Conservation (phyloP, 1,284 basidiomycete genomes). For the Tilletia indica region DNA sequence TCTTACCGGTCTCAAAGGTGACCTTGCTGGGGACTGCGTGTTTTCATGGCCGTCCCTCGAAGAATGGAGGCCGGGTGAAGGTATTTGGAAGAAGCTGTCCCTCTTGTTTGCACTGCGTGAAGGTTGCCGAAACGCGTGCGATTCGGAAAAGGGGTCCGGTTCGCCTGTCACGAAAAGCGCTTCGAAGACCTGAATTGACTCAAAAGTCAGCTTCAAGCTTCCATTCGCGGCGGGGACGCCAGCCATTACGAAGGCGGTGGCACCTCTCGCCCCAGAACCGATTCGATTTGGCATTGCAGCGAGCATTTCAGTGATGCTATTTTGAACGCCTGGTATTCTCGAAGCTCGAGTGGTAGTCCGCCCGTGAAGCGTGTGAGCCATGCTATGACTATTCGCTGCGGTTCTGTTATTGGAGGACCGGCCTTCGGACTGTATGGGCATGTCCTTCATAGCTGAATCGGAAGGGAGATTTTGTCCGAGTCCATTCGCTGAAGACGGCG, state of each 20-base stretch:
- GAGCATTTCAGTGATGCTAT: slow-evolving; percentile 17
- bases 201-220: slow-evolving; percentile 30
- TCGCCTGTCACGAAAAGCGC: slow-evolving; percentile 24
- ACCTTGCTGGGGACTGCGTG: too few relatives aligned
- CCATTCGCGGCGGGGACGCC: slow-evolving; percentile 39
- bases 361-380: background rate
- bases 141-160: background rate
- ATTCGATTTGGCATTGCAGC: slow-evolving; percentile 32
- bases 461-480: background rate
- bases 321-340: background rate
- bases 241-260: slow-evolving; percentile 34
- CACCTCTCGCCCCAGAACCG: slow-evolving; percentile 37
- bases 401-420: background rate
- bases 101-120: background rate
- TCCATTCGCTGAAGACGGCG: background rate
- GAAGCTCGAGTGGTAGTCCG: background rate
- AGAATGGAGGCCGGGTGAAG: background rate
- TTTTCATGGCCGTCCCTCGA: too few relatives aligned
- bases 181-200: slow-evolving; percentile 40
- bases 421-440: background rate
- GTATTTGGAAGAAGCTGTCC: background rate
- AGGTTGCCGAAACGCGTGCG: slow-evolving; percentile 10
- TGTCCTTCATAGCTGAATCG: background rate
- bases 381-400: background rate
- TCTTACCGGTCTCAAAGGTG: too few relatives aligned